Evolutionary conservation across 495 filamentous ascomycete species (phyloP), one percentile per base, ranked within the genome.

Genomic region (Halenospora varia): DNA sequence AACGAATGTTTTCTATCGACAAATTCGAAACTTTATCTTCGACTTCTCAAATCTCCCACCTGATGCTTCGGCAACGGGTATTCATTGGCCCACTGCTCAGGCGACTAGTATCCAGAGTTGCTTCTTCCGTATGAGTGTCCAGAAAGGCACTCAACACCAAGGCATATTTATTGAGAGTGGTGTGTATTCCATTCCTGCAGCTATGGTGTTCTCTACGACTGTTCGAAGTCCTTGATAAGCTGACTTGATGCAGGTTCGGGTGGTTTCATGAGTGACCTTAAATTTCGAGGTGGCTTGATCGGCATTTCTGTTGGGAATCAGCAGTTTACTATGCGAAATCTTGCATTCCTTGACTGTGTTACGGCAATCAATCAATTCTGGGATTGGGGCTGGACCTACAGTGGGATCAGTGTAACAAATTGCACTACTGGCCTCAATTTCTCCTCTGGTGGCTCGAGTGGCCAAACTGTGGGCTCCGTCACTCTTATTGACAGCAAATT

Each of bases 1-100:
- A 2, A 89, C 85, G 19, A 90, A 88, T 61, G 80, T 88, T 25
- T 94, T 94, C 72, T 92, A 80, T 66, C 77, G 88, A n/a, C 88
- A 91, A 60, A 79, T 94, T 51, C 77, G 88, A 24, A 94, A 94
- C 64, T 79, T 94, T 50, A 77, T 90, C 53, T 73, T 94, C 39
- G 89, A 94, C 64, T 79, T 84, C 39, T 91, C 85, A 2, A 71
- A 62, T 17, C 80, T 92, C 26, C 76, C 84, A 0, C 9, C 45
- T 1, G 19, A 18, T 2, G 51, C 19, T 17, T 58, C 46, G 0
- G 66, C 65, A 10, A 56, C 53, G 24, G 69, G 86, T 44, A 85
- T 94, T 53, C 89, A 94, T 66, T 94, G 89, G 89, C 88, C 88
- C 0, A 88, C 85, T n/a, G 82, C 85, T 10, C 84, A 92, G 62